Evolutionary conservation across 208 protist genomes (phyloP).

Genomic region (Spongospora subterranea): DNA sequence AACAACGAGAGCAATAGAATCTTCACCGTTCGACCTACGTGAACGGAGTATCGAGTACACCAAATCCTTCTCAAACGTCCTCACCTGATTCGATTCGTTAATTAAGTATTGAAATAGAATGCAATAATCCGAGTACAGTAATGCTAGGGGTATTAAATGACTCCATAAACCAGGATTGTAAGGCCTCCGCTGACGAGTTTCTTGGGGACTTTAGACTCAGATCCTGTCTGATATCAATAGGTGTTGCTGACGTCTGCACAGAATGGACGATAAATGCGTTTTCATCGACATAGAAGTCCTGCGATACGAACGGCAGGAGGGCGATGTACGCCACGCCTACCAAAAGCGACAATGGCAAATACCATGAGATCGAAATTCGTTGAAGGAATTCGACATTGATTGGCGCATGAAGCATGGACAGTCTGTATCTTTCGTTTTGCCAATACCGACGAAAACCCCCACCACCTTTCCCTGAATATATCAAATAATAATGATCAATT

Average conservation of each 20-base stretch:
- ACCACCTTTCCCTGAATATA: no score
- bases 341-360: not conserved
- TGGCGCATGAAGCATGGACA: not conserved
- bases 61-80: not conserved
- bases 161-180: not conserved
- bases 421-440: no score
- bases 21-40: slow-evolving; percentile 21
- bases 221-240: not conserved
- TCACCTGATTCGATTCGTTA: not conserved
- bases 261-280: slow-evolving; percentile 41
- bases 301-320: not conserved
- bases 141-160: not conserved
- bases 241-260: not conserved
- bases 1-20: slow-evolving; percentile 34
- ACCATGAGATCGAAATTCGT: not conserved
- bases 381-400: not conserved
- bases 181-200: not conserved
- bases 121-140: not conserved
- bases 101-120: not conserved
- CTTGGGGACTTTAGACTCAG: not conserved
- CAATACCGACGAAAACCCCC: no score
- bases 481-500: no score
- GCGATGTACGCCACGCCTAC: slow-evolving; percentile 12
- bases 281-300: slow-evolving; percentile 42
- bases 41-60: not conserved